Evolutionary conservation across 192 early-diverging fungal genomes (phyloP).

Genomic region (Backusella parvicylindrica): DNA sequence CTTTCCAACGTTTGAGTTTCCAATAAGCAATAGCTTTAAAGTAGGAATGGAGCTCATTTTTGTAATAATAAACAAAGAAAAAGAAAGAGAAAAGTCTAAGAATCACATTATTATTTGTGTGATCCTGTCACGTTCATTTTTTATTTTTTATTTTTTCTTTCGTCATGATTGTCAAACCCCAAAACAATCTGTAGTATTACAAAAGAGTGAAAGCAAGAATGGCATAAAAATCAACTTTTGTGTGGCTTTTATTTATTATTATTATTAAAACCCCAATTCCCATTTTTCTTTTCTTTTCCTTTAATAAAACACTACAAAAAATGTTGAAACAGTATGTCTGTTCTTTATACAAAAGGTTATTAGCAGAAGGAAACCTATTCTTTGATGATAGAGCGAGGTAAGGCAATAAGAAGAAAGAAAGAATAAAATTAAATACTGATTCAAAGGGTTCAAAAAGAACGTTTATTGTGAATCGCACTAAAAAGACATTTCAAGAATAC

Average conservation of each 20-base stretch:
- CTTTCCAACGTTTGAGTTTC: constrained; percentile 95
- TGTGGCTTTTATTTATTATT: background rate
- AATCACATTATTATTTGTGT: constrained; percentile 1
- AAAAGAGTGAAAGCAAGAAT: too few relatives aligned
- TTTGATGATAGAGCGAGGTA: constrained; percentile 38
- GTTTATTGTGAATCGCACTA: constrained; percentile 24
- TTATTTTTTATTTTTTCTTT: background rate
- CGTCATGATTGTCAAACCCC: background rate
- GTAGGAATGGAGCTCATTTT: constrained; percentile 49
- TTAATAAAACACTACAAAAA: background rate
- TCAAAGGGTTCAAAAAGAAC: constrained; percentile 5
- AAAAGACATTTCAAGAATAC: constrained; percentile 18
- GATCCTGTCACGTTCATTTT: background rate
- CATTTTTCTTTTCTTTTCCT: background rate
- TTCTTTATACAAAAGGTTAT: constrained; percentile 26
- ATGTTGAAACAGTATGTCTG: constrained; percentile 9
- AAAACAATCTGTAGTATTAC: too few relatives aligned
- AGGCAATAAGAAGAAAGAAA: background rate
- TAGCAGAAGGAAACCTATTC: constrained; percentile 19
- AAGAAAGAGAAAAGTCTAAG: background rate
- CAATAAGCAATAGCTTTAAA: constrained; percentile 95
- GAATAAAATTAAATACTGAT: background rate
- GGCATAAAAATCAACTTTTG: too few relatives aligned
- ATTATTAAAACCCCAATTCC: too few relatives aligned
- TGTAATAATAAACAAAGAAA: background rate